A percentile compares a stretch with the other conserved stretches of the same genome.
Evolutionary conservation across 2,329 filamentous ascomycete genomes (phyloP).

Genomic region (Capronia epimyces): DNA sequence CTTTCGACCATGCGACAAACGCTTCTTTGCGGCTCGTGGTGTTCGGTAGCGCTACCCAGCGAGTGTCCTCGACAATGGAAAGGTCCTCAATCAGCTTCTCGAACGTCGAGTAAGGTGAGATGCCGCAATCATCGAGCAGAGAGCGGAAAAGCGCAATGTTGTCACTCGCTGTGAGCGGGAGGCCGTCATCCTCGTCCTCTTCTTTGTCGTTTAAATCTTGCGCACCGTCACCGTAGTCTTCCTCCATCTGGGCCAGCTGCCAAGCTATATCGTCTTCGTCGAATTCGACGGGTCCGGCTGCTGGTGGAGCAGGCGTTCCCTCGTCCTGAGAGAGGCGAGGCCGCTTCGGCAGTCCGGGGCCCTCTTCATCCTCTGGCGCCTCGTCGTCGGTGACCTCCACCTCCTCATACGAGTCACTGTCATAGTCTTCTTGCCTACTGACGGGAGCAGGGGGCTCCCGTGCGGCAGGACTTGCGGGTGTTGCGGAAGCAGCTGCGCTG

Average conservation of each 20-base stretch:
- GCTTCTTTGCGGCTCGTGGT: constrained; percentile 76
- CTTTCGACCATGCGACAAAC: constrained; percentile 77
- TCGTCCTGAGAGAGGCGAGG: constrained; percentile 50
- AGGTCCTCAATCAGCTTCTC: constrained; percentile 81
- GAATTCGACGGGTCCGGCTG: constrained; percentile 64
- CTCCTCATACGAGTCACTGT: constrained; percentile 71
- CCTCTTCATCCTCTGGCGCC: constrained; percentile 43
- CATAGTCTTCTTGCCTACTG: constrained; percentile 36
- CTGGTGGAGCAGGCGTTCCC: constrained; percentile 34
- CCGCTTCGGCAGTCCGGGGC: constrained; percentile 44
- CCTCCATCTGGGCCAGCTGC: constrained; percentile 85
- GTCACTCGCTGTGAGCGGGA: constrained; percentile 68
- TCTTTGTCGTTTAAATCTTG: constrained; percentile 47
- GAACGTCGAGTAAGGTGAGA: constrained; percentile 88
- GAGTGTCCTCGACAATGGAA: constrained; percentile 72
- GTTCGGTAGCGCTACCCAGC: constrained; percentile 77
- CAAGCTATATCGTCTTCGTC: constrained; percentile 91
- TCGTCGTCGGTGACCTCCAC: constrained; percentile 64
- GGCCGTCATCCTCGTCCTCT: constrained; percentile 63
- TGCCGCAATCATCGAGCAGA: constrained; percentile 71
- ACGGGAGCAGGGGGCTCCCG: constrained; percentile 19
- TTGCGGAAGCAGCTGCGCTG: constrained; percentile 12
- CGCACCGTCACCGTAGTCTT: constrained; percentile 66
- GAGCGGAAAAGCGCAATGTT: constrained; percentile 74
- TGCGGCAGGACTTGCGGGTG: background rate